Percentiles rank a stretch among this genome's conserved stretches.
phyloP scores from a whole-genome alignment of 23 red algal species.

The Cyanidium caldarium region DNA sequence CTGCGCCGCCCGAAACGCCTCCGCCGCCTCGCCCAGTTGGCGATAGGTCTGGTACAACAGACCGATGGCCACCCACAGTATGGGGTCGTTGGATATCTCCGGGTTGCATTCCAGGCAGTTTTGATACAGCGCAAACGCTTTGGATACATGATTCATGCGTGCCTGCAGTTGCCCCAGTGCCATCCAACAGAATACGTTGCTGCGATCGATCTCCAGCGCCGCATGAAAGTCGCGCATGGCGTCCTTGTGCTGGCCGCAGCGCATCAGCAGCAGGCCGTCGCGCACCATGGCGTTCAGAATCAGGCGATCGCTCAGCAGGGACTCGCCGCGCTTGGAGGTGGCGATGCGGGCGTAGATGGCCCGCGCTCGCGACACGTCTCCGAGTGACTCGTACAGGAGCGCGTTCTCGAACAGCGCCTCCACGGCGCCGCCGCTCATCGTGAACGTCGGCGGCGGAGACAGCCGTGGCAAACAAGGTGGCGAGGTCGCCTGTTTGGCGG shows the following conservation, averaged over 20 bases:
- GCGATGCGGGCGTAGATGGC: background rate
- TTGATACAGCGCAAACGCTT: background rate
- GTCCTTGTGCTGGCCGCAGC: background rate
- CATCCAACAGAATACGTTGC: background rate
- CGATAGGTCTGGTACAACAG: constrained; percentile 70
- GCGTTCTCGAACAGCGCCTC: background rate
- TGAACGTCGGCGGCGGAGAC: too few species aligned
- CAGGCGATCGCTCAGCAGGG: background rate
- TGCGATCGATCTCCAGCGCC: background rate
- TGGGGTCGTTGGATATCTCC: background rate
- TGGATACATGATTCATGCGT: background rate
- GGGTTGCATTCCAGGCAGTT: background rate
- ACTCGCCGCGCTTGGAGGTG: background rate
- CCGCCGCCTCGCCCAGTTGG: constrained; percentile 56
- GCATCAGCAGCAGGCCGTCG: background rate
- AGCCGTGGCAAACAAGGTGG: too few species aligned
- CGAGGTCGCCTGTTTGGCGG: too few species aligned
- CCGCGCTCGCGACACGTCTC: background rate
- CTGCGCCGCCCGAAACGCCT: constrained; percentile 63
- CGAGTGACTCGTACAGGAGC: background rate
- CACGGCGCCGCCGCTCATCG: too few species aligned
- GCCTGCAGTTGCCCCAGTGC: background rate
- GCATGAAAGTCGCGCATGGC: background rate
- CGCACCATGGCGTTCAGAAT: background rate
- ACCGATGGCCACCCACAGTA: constrained; percentile 14